Evolutionary conservation across 2,329 filamentous ascomycete species (phyloP).

Genomic region (Akanthomyces uredinophilus): DNA sequence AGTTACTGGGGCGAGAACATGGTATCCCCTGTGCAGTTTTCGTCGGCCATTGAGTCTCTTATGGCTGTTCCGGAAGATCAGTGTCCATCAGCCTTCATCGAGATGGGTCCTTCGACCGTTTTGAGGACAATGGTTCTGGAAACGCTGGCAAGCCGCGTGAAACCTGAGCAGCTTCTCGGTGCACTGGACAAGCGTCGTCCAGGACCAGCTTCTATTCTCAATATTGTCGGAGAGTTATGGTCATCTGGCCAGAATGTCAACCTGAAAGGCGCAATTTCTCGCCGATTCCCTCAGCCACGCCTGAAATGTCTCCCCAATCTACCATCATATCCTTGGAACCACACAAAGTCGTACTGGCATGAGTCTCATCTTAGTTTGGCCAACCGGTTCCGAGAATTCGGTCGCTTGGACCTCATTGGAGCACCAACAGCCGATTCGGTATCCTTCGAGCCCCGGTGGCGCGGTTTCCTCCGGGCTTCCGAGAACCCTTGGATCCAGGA

Average conservation of each 20-base stretch:
- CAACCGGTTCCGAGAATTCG: constrained; percentile 39
- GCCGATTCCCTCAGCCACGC: constrained; percentile 11
- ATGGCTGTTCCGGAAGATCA: constrained; percentile 24
- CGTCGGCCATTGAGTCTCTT: constrained; percentile 34
- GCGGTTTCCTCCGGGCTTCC: constrained; percentile 42
- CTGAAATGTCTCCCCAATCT: constrained; percentile 39
- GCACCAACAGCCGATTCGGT: constrained; percentile 38
- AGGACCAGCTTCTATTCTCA: constrained; percentile 25
- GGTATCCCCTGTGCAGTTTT: constrained; percentile 40
- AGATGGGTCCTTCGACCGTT: constrained; percentile 35
- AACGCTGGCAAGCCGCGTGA: constrained; percentile 3
- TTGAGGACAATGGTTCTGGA: constrained; percentile 34
- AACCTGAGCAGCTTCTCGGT: constrained; percentile 22
- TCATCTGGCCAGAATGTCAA: constrained; percentile 27
- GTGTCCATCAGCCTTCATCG: constrained; percentile 33
- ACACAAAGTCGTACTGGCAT: constrained; percentile 47
- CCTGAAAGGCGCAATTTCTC: constrained; percentile 27
- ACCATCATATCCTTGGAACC: constrained; percentile 52
- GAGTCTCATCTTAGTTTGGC: constrained; percentile 43
- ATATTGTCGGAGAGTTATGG: constrained; percentile 34
- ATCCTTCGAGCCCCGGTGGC: constrained; percentile 44
- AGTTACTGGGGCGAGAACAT: constrained; percentile 45
- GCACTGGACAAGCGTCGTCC: constrained; percentile 24
- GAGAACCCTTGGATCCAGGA: constrained; percentile 50
- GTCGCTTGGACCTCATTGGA: constrained; percentile 48